Conservation (phyloP, 352 stramenopile species). For the Phytophthora palmivora region DNA sequence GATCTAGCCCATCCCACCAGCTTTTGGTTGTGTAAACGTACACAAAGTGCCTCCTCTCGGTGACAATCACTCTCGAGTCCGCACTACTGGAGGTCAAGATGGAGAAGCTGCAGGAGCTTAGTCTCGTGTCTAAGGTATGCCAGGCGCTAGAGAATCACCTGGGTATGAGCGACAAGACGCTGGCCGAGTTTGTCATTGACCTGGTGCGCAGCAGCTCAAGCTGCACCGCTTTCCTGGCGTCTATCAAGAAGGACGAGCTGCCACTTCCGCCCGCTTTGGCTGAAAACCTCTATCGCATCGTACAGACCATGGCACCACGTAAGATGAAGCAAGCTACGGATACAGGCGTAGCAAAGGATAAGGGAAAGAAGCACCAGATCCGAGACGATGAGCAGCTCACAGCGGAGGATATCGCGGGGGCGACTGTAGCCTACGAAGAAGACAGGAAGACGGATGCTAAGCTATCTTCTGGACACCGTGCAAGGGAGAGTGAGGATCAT, state of each 20-base stretch:
- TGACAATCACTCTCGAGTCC: slow-evolving; percentile 19
- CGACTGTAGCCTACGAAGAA: slow-evolving; percentile 37
- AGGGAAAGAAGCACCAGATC: slow-evolving; percentile 49
- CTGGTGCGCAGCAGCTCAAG: slow-evolving; percentile 80
- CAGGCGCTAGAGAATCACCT: slow-evolving; percentile 92
- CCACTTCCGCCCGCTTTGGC: slow-evolving; percentile 66
- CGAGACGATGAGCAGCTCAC: slow-evolving; percentile 75
- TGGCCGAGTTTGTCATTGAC: slow-evolving; percentile 97
- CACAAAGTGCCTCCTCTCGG: slow-evolving; percentile 9
- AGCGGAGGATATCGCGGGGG: slow-evolving; percentile 66
- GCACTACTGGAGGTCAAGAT: slow-evolving; percentile 42
- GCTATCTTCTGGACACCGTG: slow-evolving; percentile 1
- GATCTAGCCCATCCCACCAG: slow-evolving; percentile 25
- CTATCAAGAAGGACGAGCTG: slow-evolving; percentile 73
- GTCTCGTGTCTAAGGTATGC: slow-evolving; percentile 90
- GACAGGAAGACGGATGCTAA: slow-evolving; percentile 17
- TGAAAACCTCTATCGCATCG: slow-evolving; percentile 83
- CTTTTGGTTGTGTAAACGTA: slow-evolving; percentile 2
- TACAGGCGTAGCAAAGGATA: slow-evolving; percentile 5
- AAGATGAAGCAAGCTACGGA: slow-evolving; percentile 44
- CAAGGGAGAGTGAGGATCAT: slow-evolving; percentile 24
- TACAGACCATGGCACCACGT: slow-evolving; percentile 78
- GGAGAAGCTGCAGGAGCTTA: slow-evolving; percentile 91
- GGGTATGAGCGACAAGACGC: slow-evolving; percentile 96
- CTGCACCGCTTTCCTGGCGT: slow-evolving; percentile 61